Conservation (phyloP, 2,329 filamentous ascomycete species). For the Cladorrhinum sp. region DNA sequence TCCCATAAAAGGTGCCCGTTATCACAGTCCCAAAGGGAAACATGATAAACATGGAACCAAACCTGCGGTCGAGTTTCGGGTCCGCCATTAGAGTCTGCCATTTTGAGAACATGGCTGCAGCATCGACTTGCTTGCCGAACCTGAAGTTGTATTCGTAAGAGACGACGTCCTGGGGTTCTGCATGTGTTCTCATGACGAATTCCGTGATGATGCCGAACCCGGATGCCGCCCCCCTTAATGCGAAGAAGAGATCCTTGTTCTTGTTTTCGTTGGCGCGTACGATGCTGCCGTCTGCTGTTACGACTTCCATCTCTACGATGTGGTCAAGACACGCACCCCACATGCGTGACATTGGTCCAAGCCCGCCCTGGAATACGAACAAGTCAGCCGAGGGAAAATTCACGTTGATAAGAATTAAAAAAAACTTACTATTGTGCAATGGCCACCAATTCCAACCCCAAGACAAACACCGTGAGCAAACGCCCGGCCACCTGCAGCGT, state of each 20-base stretch:
- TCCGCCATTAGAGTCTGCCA: slow-evolving; percentile 59
- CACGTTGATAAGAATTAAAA: neutral
- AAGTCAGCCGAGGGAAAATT: neutral
- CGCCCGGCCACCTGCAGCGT: slow-evolving; percentile 51
- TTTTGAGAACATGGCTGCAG: slow-evolving; percentile 48
- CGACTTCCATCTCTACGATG: slow-evolving; percentile 54
- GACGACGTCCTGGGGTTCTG: slow-evolving; percentile 53
- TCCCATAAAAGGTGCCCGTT: slow-evolving; percentile 61
- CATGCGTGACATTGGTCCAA: slow-evolving; percentile 56
- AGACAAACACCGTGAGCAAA: slow-evolving; percentile 60
- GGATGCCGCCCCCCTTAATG: slow-evolving; percentile 54
- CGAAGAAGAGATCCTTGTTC: slow-evolving; percentile 55
- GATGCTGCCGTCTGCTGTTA: slow-evolving; percentile 54
- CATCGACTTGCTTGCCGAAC: slow-evolving; percentile 45
- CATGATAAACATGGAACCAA: slow-evolving; percentile 55
- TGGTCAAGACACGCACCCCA: slow-evolving; percentile 58
- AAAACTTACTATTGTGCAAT: slow-evolving; percentile 51
- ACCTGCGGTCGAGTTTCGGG: slow-evolving; percentile 54
- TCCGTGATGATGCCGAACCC: slow-evolving; percentile 57
- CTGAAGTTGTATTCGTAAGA: slow-evolving; percentile 57
- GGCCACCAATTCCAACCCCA: slow-evolving; percentile 56
- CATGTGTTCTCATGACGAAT: slow-evolving; percentile 55
- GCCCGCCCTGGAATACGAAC: slow-evolving; percentile 41
- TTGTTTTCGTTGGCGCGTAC: slow-evolving; percentile 44
- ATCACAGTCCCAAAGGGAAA: slow-evolving; percentile 54